Evolutionary conservation across 164 flowering plant genomes (phyloP), one percentile per base, ranked within the genome.

Genomic region (Vitis rupestris): DNA sequence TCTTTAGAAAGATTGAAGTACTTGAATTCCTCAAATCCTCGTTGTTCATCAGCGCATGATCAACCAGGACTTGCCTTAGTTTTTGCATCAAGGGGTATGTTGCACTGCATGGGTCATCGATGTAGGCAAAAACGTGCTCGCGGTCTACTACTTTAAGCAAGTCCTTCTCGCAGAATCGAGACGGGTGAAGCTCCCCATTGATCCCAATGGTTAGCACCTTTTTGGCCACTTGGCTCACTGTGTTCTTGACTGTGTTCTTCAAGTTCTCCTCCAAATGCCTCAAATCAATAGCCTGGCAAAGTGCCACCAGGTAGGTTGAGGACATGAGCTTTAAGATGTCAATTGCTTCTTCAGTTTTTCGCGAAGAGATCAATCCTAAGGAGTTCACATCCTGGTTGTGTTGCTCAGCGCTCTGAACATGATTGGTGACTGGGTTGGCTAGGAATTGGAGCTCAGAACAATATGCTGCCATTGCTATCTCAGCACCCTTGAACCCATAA

Each of bases 311-410:
- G 79, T 71, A 88, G 0, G 87, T 88, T 0, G 90, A 13, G 2
- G 85, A 82, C 90, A 86, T 88, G 16, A 88, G 79, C 82, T 88
- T 86, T 68, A 88, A 57, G 8, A 88, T 82, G 30, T 84, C 90
- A 0, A 88, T 69, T 0, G 90, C 86, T 66, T 88, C 90, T 2
- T 84, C 85, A 3, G 87, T 86, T 66, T 88, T 88, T 54, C 88
- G 63, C 0, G 90, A 72, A 29, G 92, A 86, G 29, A 88, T 88
- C 56, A 88, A 58, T 0, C 92, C 92, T 53, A 88, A 49, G 2
- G 92, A 88, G 68, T 88, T 88, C 50, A 87, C 91, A 67, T 87
- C 91, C 64, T 86, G 90, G 74, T 86, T 86, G 74, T 86, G 90
- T 67, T 86, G 90, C 65, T 86, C 90, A 1, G 90, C 90, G 56